These are phyloP conservation scores for Xylariaceae sp. DNA, from an alignment of 2,329 filamentous ascomycete species.

Conservation along the genomic window DNA sequence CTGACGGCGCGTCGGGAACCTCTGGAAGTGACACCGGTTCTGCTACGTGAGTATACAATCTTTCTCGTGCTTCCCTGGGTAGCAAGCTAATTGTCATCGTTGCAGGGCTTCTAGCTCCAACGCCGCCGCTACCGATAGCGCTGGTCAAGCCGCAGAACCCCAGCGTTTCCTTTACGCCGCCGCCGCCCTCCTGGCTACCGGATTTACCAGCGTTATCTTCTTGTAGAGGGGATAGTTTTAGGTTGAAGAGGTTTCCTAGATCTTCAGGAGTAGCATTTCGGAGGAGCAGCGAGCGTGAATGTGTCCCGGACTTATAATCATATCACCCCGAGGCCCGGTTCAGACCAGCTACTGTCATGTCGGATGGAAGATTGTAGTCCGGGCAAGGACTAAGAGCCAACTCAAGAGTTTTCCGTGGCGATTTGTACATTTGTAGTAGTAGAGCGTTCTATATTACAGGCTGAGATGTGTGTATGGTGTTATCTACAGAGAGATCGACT, in stretches of 20 bases:
- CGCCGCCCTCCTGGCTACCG: slow-evolving; percentile 24
- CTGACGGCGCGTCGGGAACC: slow-evolving; percentile 5
- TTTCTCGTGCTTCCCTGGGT: background rate
- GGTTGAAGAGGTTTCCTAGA: background rate
- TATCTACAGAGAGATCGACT: background rate
- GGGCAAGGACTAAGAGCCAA: slow-evolving; percentile 2
- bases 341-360: slow-evolving; percentile 5
- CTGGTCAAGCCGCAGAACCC: slow-evolving; percentile 20
- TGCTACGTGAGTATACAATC: slow-evolving; percentile 17
- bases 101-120: slow-evolving; percentile 15
- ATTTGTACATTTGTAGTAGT: slow-evolving; percentile 20
- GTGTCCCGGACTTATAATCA: slow-evolving; percentile 2
- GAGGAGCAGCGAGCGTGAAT: background rate
- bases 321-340: slow-evolving; percentile 18
- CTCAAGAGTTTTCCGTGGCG: slow-evolving; percentile 10
- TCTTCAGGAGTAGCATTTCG: background rate
- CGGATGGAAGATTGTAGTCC: slow-evolving; percentile 11
- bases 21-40: slow-evolving; percentile 11
- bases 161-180: slow-evolving; percentile 24
- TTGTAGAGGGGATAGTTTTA: slow-evolving; percentile 11
- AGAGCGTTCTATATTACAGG: slow-evolving; percentile 14
- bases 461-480: background rate
- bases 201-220: slow-evolving; percentile 26
- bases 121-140: slow-evolving; percentile 12
- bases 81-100: slow-evolving; percentile 6